Conservation (phyloP, 2,329 filamentous ascomycete genomes). For the Colletotrichum camelliae region DNA sequence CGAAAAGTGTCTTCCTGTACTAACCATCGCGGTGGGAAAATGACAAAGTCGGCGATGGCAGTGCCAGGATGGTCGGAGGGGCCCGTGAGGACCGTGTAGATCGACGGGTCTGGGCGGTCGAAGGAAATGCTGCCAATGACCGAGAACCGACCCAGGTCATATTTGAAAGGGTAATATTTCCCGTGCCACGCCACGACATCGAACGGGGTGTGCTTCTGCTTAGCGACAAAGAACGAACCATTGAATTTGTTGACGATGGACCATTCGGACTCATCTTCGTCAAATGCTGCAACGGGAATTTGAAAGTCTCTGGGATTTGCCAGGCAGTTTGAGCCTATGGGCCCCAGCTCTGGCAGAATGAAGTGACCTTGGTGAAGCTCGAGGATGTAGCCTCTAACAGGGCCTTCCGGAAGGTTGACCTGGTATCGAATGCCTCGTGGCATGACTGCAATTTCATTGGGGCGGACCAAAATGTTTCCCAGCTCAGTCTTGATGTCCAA, state of each 20-base stretch:
- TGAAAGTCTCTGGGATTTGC: conserved; percentile 72
- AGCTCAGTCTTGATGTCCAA: conserved; percentile 71
- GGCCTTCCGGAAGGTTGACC: conserved; percentile 61
- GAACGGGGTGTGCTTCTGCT: conserved; percentile 67
- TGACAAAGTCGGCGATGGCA: conserved; percentile 63
- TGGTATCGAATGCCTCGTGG: conserved; percentile 67
- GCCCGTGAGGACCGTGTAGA: conserved; percentile 65
- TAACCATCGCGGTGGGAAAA: conserved; percentile 66
- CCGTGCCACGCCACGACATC: conserved; percentile 73
- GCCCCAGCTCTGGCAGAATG: conserved; percentile 69
- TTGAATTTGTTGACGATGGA: conserved; percentile 63
- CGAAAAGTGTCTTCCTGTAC: conserved; percentile 63
- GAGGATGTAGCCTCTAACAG: conserved; percentile 69
- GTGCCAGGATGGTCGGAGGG: conserved; percentile 55
- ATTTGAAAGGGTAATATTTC: conserved; percentile 73
- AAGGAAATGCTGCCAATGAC: conserved; percentile 66
- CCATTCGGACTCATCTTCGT: conserved; percentile 49
- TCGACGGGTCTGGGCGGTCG: conserved; percentile 70
- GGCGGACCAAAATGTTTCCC: conserved; percentile 64
- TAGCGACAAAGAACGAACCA: conserved; percentile 61
- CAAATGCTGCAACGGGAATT: conserved; percentile 63
- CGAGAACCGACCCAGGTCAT: conserved; percentile 69
- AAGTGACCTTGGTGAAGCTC: conserved; percentile 71
- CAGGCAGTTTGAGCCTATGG: conserved; percentile 70
- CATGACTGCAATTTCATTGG: conserved; percentile 69